Evolutionary conservation across 2,329 filamentous ascomycete genomes (phyloP), one percentile per base, ranked within the genome.

Genomic region (Talaromyces sp.): DNA sequence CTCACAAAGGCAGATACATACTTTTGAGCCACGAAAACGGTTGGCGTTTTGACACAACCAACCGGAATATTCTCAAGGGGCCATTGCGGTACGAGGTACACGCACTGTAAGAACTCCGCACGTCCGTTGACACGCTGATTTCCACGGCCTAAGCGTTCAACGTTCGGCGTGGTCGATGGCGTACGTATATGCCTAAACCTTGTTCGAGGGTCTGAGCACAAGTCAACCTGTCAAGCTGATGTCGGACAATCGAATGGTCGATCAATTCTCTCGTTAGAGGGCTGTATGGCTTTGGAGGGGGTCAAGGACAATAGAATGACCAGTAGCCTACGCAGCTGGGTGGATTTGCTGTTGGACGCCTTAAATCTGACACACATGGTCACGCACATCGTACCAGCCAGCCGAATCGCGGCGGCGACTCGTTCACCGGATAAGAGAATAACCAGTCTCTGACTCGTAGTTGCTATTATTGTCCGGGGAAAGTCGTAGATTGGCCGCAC

Each of bases 141-240:
- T 31, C n/a, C 48, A 54, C 50, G 25, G 50, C 31, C 50, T 23
- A 35, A 54, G 50, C 50, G 50, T 54, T 37, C 14, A 21, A 35
- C 31, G 16, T 52, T 33, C 31, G 48, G 48, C 48, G 5, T 18
- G 31, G 28, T 21, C 7, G 12, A 54, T 33, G 48, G 35, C 35
- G n/a, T 28, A 56, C 52, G 54, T 56, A 56, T 23, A 39, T 55
- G 33, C 54, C 23, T 31, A 18, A 57, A 57, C 35, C 16, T 57
- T 28, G 16, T 40, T 42, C 16, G 54, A 42, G 54, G 21, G 54
- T 42, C 54, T 57, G 35, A 57, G 54, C 54, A 42, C 54, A 25
- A 39, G 28, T 35, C 50, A 7, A 35, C n/a, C 50, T 54, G 54
- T 57, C 37, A 57, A 28, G 28, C 35, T 33, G 48, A 52, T 33